Evolutionary conservation across 129 eudicot species (phyloP).

Genomic region (Mikania micrantha): DNA sequence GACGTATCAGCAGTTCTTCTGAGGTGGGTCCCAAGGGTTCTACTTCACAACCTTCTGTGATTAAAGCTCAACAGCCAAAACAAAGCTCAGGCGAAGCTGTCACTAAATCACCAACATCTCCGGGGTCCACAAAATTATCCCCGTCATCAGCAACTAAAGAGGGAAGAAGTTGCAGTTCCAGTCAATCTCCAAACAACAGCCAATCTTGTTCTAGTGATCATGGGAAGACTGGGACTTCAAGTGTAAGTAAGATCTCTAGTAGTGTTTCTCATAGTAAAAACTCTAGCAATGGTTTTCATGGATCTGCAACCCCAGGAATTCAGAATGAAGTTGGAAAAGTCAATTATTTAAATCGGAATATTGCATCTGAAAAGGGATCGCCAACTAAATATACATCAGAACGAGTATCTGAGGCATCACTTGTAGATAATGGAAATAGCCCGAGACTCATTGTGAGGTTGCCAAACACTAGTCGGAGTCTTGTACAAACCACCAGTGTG

Average conservation of each 20-base stretch:
- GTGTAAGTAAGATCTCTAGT: slow-evolving; percentile 33
- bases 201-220: slow-evolving; percentile 53
- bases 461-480: slow-evolving; percentile 49
- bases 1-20: slow-evolving; percentile 31
- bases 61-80: slow-evolving; percentile 37
- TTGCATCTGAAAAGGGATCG: slow-evolving; percentile 40
- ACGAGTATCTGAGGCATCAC: slow-evolving; percentile 24
- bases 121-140: slow-evolving; percentile 34
- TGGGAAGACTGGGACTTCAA: slow-evolving; percentile 32
- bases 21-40: slow-evolving; percentile 45
- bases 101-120: slow-evolving; percentile 49
- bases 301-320: slow-evolving; percentile 27
- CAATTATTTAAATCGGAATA: slow-evolving; percentile 26
- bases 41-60: slow-evolving; percentile 38
- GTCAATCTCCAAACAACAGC: slow-evolving; percentile 60
- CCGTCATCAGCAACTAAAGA: slow-evolving; percentile 44
- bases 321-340: slow-evolving; percentile 44
- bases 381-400: slow-evolving; percentile 21
- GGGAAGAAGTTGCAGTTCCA: slow-evolving; percentile 66
- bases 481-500: slow-evolving; percentile 39
- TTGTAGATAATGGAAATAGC: slow-evolving; percentile 35
- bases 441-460: slow-evolving; percentile 67
- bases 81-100: slow-evolving; percentile 38
- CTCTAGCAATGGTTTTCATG: slow-evolving; percentile 41
- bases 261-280: slow-evolving; percentile 45